Evolutionary conservation across 2,329 filamentous ascomycete species (phyloP), one percentile per base, ranked within the genome.

Genomic region (Thermoascus crustaceus): DNA sequence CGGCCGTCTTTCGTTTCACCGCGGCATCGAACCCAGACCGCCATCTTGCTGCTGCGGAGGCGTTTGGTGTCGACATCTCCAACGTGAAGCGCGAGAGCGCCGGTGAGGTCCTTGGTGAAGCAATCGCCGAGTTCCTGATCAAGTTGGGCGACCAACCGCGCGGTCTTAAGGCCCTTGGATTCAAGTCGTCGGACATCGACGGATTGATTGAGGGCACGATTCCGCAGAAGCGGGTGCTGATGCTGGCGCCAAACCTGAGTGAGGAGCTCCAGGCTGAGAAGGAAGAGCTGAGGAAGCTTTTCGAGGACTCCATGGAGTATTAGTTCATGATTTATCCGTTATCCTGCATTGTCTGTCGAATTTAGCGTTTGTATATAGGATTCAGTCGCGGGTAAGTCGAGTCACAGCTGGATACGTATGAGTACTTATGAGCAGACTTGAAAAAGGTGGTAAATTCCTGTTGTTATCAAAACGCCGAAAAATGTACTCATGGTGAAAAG

Each of bases 1-100:
- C 91, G 0, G 84, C 89, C 1, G 89, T 96, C 1, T 98, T 96
- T 74, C 79, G 77, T 19, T 96, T 96, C 64, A 98, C 89, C 0
- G 89, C 73, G 0, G 74, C 89, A 1, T 91, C 85, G 1, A 96
- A 96, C 55, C 91, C 91, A 0, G 86, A 94, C 35, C 79, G 91
- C 7, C 91, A 98, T 66, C 67, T 98, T 22, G 78, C 80, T 4
- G 91, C 89, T 0, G 89, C 91, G 0, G 87, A 94, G 58, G 79
- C 75, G 0, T 96, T 98, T 47, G 91, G 89, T 2, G 83, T 93
- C 1, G 91, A 98, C 52, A 77, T 93, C 33, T 81, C 76, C 27
- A 83, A 87, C 34, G 86, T 93, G 11, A 94, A 93, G 69, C 76
- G 75, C 34, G 89, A 94, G 62, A 87, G 80, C 41, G 91, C 91